Evolutionary conservation across 768 basidiomycete genomes (phyloP).

Genomic region (Rhodotorula taiwanensis): DNA sequence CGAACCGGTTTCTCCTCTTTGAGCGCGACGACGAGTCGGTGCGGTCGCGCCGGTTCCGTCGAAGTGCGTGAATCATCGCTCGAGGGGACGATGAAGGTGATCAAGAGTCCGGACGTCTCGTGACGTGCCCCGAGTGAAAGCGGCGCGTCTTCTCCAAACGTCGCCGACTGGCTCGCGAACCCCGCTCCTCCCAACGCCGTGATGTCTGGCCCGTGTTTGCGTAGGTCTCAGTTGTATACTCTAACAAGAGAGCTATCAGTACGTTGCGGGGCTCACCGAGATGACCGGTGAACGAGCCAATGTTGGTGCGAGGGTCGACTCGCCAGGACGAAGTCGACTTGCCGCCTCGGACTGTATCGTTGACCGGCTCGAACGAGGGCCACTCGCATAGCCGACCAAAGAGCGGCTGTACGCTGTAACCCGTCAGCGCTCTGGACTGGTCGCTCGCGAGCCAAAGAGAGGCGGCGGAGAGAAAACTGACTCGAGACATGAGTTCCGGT

Average conservation of each 20-base stretch:
- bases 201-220: conserved; percentile 26
- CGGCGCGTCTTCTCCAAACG: conserved; percentile 10
- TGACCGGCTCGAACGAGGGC: conserved; percentile 16
- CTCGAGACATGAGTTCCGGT: too few species aligned
- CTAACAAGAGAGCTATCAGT: too few species aligned
- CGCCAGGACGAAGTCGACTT: background rate
- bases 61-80: background rate
- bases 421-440: too few species aligned
- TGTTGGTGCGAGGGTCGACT: background rate
- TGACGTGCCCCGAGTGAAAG: conserved; percentile 9
- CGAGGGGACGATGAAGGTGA: conserved; percentile 6
- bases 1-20: conserved; percentile 27
- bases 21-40: conserved; percentile 30
- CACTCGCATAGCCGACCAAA: conserved; percentile 3
- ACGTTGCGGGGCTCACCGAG: conserved; percentile 1
- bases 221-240: too few species aligned
- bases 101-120: background rate
- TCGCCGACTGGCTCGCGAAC: conserved; percentile 37
- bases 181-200: conserved; percentile 39
- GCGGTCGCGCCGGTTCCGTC: too few species aligned
- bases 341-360: conserved; percentile 28
- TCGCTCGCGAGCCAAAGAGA: too few species aligned
- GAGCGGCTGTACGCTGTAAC: background rate
- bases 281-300: conserved; percentile 2
- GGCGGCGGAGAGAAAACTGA: too few species aligned